Conservation (phyloP, 208 protist genomes). For the Crithidia expoeki region DNA sequence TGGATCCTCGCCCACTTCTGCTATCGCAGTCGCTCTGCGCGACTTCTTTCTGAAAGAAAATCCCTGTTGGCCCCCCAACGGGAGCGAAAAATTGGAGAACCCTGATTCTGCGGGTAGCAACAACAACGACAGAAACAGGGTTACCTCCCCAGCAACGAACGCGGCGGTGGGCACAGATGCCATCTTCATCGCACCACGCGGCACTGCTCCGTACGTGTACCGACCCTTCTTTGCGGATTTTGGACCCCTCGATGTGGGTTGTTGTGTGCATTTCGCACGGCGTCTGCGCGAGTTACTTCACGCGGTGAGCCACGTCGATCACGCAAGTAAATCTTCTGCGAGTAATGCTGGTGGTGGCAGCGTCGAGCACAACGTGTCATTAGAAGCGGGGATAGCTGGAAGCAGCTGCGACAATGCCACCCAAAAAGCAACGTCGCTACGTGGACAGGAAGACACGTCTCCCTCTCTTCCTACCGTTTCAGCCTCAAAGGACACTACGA, state of each 20-base stretch:
- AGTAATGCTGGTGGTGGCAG: neutral
- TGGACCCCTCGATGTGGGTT: slow-evolving; percentile 89
- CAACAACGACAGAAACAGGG: no score
- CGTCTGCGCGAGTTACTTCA: slow-evolving; percentile 50
- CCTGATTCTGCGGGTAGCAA: neutral
- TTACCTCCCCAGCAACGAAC: slow-evolving; percentile 3
- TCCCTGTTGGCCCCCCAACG: neutral
- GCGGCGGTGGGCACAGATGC: slow-evolving; percentile 29
- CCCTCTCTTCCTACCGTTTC: neutral
- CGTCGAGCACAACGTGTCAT: neutral
- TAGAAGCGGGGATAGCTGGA: no score
- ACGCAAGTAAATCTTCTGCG: neutral
- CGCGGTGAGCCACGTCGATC: slow-evolving; percentile 27
- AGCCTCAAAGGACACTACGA: no score
- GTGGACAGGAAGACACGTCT: neutral
- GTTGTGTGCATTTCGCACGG: slow-evolving; percentile 70
- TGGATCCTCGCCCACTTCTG: neutral
- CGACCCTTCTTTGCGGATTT: slow-evolving; percentile 93
- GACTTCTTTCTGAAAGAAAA: slow-evolving; percentile 31
- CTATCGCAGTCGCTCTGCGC: slow-evolving; percentile 5
- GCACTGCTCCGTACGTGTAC: slow-evolving; percentile 71
- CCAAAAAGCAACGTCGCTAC: neutral
- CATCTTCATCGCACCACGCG: slow-evolving; percentile 49
- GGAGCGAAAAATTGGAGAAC: neutral
- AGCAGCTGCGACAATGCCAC: no score